Percentiles rank a stretch among this genome's conserved stretches.
Evolutionary conservation across 2,329 filamentous ascomycete genomes (phyloP).

Genomic region (Chrysosporium keratinophilum): DNA sequence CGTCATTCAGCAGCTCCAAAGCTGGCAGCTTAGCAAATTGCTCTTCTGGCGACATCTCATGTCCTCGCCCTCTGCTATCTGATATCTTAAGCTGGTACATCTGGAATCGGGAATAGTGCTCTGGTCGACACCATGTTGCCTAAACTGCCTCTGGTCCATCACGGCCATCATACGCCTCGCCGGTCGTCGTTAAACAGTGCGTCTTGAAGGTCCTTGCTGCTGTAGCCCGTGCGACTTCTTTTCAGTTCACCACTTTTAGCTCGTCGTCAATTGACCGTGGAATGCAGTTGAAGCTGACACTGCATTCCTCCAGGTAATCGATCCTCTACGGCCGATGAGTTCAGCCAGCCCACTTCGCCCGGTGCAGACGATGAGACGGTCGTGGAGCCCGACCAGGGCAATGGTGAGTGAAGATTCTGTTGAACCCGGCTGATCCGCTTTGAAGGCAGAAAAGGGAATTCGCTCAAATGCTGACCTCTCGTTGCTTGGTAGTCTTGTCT

Average conservation of each 20-base stretch:
- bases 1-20: background rate
- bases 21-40: background rate
- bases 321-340: slow-evolving; percentile 49
- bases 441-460: background rate
- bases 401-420: slow-evolving; percentile 50
- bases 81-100: background rate
- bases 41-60: background rate
- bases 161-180: slow-evolving; percentile 25
- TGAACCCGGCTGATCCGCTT: background rate
- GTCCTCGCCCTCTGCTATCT: background rate
- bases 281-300: background rate
- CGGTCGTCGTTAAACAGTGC: slow-evolving; percentile 32
- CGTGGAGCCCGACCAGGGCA: slow-evolving; percentile 86
- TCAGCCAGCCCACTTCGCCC: slow-evolving; percentile 27
- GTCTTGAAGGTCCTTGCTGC: slow-evolving; percentile 16
- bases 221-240: slow-evolving; percentile 6
- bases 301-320: slow-evolving; percentile 33
- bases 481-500: slow-evolving; percentile 58
- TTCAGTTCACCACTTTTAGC: background rate
- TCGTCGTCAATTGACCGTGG: background rate
- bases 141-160: slow-evolving; percentile 14
- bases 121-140: slow-evolving; percentile 22
- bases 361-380: slow-evolving; percentile 63
- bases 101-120: slow-evolving; percentile 11
- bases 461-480: background rate